Base-by-base conservation (phyloP, 306 rosid species). In the Quercus wislizeni region DNA sequence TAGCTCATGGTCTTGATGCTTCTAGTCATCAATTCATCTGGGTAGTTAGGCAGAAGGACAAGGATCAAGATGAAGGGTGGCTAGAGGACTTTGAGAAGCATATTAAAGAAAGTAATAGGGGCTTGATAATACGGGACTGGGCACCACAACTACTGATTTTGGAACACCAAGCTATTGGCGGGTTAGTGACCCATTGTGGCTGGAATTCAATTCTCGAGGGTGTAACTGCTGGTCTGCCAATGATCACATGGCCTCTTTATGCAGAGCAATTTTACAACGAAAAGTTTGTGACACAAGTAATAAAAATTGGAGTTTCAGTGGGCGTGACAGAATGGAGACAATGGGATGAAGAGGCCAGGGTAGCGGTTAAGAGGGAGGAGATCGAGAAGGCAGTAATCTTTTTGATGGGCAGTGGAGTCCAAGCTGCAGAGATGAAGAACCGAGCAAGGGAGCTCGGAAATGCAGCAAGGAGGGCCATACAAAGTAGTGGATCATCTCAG, bases 21-120 rank as follows among this genome's bases (percentile, higher is more conserved):
- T 70, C 76, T 4, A 18, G 19, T 5, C 72, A 46, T 0, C 49
- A 13, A 6, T 81, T 81, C 67, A 69, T 81, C 15, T 69, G 76
- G 84, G 76, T 68, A 7, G 49, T 25, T 5, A 7, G 49, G 19
- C 28, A 27, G 49, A 61, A 8, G 33, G 30, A 25, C 19, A 51
- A 27, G 4, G 49, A 25, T 12, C 30, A 63, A 1, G 30, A 63
- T 8, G 14, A 49, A 2, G 17, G 3, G 27, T 56, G 9, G 62
- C 62, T 21, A 2, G 4, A 6, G 62, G 62, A 20, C 21, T 18
- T 55, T 2, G 61, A 55, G 61, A 55, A 6, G 61, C 20, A 2
- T 1, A 55, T 55, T 2, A 55, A 55, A 55, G 25, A 55, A 55
- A 55, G 61, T 12, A 49, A 49, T 12, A 6, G 10, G 9, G 61